These are phyloP conservation scores for Psilocybe mexicana DNA, from an alignment of 1,284 basidiomycete genomes.

Conservation along the genomic window DNA sequence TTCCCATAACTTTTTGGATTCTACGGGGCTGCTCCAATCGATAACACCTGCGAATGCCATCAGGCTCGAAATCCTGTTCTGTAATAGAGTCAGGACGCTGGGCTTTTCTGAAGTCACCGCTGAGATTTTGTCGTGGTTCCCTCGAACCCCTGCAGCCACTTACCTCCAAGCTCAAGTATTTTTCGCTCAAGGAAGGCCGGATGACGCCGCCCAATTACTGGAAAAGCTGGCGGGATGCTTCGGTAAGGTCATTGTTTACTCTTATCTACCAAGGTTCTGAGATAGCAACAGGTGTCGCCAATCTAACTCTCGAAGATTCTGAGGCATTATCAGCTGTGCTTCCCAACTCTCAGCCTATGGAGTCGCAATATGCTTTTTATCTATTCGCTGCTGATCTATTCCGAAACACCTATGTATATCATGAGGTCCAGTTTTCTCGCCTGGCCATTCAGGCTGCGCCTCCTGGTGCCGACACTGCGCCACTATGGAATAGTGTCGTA, in stretches of 20 bases:
- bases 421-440: slow-evolving; percentile 76
- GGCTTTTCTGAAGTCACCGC: slow-evolving; percentile 65
- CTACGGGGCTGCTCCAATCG: slow-evolving; percentile 64
- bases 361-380: slow-evolving; percentile 75
- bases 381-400: slow-evolving; percentile 76
- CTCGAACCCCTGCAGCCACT: slow-evolving; percentile 70
- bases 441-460: slow-evolving; percentile 74
- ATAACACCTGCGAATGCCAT: slow-evolving; percentile 65
- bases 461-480: slow-evolving; percentile 51
- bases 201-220: slow-evolving; percentile 72
- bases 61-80: slow-evolving; percentile 69
- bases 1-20: slow-evolving; percentile 69
- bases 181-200: slow-evolving; percentile 69
- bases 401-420: slow-evolving; percentile 54
- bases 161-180: slow-evolving; percentile 75
- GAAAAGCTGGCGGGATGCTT: slow-evolving; percentile 79
- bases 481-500: slow-evolving; percentile 81
- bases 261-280: slow-evolving; percentile 10
- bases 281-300: slow-evolving; percentile 37
- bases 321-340: slow-evolving; percentile 65
- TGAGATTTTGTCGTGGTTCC: slow-evolving; percentile 73
- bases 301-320: slow-evolving; percentile 58
- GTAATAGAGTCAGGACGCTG: slow-evolving; percentile 64
- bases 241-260: slow-evolving; percentile 51
- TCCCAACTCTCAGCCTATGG: slow-evolving; percentile 55